Conservation (phyloP, 2,329 filamentous ascomycete species). For the Xylaria multiplex region DNA sequence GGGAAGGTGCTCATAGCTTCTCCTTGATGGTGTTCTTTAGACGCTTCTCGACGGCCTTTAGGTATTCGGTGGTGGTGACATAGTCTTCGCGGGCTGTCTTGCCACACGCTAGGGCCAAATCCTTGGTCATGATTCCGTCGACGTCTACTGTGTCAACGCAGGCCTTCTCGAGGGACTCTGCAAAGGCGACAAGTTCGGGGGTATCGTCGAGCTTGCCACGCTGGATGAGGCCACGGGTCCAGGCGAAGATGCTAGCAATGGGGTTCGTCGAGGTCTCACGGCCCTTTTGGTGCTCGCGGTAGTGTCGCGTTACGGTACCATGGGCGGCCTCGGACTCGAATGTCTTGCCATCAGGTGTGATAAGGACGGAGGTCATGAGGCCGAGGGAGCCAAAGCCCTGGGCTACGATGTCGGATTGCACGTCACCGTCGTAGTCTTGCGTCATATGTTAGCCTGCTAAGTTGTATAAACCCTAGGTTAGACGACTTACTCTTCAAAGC, state of each 20-base stretch:
- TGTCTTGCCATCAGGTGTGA: conserved; percentile 95
- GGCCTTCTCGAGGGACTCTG: conserved; percentile 89
- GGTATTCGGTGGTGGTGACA: conserved; percentile 91
- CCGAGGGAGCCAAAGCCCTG: conserved; percentile 98
- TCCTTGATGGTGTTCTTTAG: conserved; percentile 82
- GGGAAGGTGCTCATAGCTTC: conserved; percentile 67
- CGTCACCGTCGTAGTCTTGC: conserved; percentile 98
- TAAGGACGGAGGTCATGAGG: conserved; percentile 97
- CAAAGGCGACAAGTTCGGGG: conserved; percentile 91
- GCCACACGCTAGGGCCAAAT: conserved; percentile 92
- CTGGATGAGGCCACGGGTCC: conserved; percentile 94
- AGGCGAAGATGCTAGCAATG: conserved; percentile 98
- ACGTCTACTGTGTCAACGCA: conserved; percentile 94
- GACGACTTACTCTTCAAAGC: conserved; percentile 88
- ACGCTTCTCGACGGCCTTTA: conserved; percentile 89
- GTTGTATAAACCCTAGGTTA: not conserved
- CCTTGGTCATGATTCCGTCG: conserved; percentile 99
- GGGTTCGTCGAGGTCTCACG: conserved; percentile 98
- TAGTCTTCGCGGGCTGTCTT: conserved; percentile 85
- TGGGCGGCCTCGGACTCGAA: conserved; percentile 98
- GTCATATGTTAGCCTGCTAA: conserved; percentile 35
- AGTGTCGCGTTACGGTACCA: conserved; percentile 98
- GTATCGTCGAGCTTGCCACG: conserved; percentile 92
- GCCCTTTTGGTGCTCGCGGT: conserved; percentile 98
- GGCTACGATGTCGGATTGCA: conserved; percentile 97